These are phyloP conservation scores for Fabrea salina DNA, from an alignment of 169 alveolate species.

Conservation along the genomic window DNA sequence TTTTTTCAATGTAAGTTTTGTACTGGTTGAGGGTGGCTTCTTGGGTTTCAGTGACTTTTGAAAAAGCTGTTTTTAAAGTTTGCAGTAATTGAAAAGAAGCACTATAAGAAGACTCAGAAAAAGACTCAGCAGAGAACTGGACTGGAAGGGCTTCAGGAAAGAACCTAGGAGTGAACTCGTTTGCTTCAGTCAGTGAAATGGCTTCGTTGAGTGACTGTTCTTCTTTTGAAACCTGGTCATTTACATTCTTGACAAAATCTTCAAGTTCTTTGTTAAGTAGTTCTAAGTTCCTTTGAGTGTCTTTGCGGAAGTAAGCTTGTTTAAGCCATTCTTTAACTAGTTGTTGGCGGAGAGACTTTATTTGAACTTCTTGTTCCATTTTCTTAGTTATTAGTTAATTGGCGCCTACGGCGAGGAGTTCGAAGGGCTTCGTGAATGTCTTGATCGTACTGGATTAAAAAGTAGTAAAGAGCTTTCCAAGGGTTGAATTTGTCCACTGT, in stretches of 20 bases:
- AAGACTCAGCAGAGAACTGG: not conserved
- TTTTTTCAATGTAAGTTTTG: not conserved
- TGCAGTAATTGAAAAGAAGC: not conserved
- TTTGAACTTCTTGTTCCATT: too few relatives aligned
- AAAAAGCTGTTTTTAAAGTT: not conserved
- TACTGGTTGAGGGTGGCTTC: not conserved
- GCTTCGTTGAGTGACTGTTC: not conserved
- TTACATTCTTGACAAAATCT: not conserved
- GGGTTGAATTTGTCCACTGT: too few relatives aligned
- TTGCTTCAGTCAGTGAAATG: not conserved
- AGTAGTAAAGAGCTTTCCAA: too few relatives aligned
- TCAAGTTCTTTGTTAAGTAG: not conserved
- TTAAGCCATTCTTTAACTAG: slow-evolving; percentile 14
- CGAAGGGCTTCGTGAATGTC: too few relatives aligned
- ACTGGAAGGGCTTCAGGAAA: not conserved
- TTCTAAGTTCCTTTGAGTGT: not conserved
- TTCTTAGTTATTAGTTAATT: too few relatives aligned
- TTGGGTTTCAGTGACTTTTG: not conserved
- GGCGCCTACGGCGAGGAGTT: too few relatives aligned
- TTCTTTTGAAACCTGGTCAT: slow-evolving; percentile 2
- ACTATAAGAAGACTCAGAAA: not conserved
- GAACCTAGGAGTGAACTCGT: slow-evolving; percentile 22
- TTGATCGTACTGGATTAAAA: too few relatives aligned
- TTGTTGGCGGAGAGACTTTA: not conserved
- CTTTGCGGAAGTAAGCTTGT: slow-evolving; percentile 22